Conservation (phyloP, 2,329 filamentous ascomycete species). For the Sarocladiaceae sp. region DNA sequence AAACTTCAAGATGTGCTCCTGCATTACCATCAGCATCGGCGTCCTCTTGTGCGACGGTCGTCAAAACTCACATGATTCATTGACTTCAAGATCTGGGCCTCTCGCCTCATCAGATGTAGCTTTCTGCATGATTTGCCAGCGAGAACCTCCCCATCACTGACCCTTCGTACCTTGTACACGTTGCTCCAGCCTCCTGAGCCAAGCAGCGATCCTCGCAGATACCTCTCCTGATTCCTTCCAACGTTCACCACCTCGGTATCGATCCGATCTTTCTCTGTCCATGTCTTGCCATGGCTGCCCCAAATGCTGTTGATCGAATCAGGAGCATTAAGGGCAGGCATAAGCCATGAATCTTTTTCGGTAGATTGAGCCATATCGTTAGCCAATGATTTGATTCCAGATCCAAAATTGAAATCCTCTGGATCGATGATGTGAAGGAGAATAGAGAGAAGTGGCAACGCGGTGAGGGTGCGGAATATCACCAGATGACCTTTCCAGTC, state of each 20-base stretch:
- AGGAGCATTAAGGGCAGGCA: neutral
- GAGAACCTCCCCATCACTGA: slow-evolving; percentile 19
- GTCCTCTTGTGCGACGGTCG: neutral
- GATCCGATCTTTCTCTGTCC: neutral
- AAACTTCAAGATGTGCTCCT: slow-evolving; percentile 25
- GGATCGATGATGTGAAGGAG: too few relatives aligned
- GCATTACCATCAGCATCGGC: neutral
- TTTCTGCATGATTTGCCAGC: slow-evolving; percentile 24
- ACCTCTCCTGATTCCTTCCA: neutral
- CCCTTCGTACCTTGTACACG: slow-evolving; percentile 24
- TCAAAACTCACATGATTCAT: slow-evolving; percentile 21
- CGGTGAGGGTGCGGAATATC: too few relatives aligned
- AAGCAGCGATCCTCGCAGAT: slow-evolving; percentile 17
- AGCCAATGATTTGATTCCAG: neutral
- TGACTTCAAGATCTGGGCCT: slow-evolving; percentile 18
- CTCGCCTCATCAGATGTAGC: slow-evolving; percentile 18
- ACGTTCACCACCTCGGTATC: neutral
- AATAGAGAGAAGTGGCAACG: too few relatives aligned
- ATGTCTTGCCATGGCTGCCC: neutral
- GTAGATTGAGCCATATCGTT: neutral
- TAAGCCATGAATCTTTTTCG: neutral
- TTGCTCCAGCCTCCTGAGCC: slow-evolving; percentile 23
- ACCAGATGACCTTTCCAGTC: too few relatives aligned
- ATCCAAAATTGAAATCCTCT: too few relatives aligned
- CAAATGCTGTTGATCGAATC: neutral